Evolutionary conservation across 2,329 filamentous ascomycete species (phyloP).

Genomic region (Beauveria scarabaeidicola): DNA sequence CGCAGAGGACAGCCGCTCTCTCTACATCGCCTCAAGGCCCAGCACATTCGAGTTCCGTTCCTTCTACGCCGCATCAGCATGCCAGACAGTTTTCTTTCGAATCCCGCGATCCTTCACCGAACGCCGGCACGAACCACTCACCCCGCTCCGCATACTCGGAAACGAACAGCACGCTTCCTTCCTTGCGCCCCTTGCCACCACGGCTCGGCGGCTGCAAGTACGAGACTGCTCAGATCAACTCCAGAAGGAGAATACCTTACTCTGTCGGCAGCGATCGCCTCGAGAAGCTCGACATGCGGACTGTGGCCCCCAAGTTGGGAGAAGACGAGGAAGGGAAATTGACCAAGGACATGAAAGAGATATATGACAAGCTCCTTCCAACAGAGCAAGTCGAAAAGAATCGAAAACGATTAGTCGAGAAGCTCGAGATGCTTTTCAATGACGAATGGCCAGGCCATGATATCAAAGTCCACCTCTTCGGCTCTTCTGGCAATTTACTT

Average conservation of each 20-base stretch:
- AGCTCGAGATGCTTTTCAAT: constrained; percentile 81
- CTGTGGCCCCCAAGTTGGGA: constrained; percentile 61
- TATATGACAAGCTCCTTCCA: constrained; percentile 80
- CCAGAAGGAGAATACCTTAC: constrained; percentile 84
- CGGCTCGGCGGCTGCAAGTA: constrained; percentile 65
- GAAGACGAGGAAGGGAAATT: constrained; percentile 67
- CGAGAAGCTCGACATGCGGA: constrained; percentile 61
- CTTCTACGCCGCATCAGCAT: constrained; percentile 86
- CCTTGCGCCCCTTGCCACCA: constrained; percentile 55
- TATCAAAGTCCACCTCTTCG: constrained; percentile 88
- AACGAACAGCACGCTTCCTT: constrained; percentile 65
- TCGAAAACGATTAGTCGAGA: constrained; percentile 68
- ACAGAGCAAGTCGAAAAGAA: constrained; percentile 70
- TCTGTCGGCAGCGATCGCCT: constrained; percentile 74
- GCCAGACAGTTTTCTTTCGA: constrained; percentile 73
- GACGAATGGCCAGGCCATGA: constrained; percentile 85
- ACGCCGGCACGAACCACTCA: constrained; percentile 67
- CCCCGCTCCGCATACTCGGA: constrained; percentile 88
- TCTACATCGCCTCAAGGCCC: constrained; percentile 23
- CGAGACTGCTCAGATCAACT: constrained; percentile 76
- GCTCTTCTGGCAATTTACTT: constrained; percentile 91
- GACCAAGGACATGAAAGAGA: constrained; percentile 71
- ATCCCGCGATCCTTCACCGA: constrained; percentile 73
- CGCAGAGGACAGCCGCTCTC: constrained; percentile 21
- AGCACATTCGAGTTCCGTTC: constrained; percentile 75